A percentile compares a stretch with the other conserved stretches of the same genome.
Conservation (phyloP, 345 rosid genomes). For the Excoecaria cochinchinensis region DNA sequence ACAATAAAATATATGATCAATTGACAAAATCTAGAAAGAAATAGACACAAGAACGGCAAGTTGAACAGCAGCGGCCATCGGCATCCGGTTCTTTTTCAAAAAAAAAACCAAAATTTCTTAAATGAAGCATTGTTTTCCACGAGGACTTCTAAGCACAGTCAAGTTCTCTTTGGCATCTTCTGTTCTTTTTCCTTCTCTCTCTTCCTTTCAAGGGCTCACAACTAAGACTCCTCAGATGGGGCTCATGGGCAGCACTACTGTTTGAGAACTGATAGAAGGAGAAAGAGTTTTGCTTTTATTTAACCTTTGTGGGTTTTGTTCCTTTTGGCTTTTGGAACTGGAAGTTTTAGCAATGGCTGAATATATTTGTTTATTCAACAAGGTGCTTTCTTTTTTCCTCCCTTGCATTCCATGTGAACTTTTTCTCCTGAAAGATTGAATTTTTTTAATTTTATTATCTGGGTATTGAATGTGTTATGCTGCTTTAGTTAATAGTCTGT, state of each 20-base stretch:
- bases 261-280: not conserved
- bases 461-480: not conserved
- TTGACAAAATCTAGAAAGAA: not conserved
- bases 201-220: not conserved
- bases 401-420: not conserved
- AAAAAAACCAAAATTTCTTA: not conserved
- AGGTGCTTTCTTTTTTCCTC: constrained; percentile 38
- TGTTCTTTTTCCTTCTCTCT: not conserved
- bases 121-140: constrained; percentile 6
- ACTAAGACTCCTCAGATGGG: not conserved
- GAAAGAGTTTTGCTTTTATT: not conserved
- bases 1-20: not conserved
- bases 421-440: not conserved
- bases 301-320: not conserved
- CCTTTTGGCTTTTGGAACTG: constrained; percentile 25
- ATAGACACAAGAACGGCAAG: not conserved
- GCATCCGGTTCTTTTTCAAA: not conserved
- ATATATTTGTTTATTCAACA: constrained; percentile 49
- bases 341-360: constrained; percentile 54
- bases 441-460: not conserved
- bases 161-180: constrained; percentile 11
- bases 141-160: not conserved
- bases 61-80: not conserved
- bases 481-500: not conserved
- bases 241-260: not conserved